Evolutionary conservation across 352 stramenopile species (phyloP).

Genomic region (Pythium insidiosum): DNA sequence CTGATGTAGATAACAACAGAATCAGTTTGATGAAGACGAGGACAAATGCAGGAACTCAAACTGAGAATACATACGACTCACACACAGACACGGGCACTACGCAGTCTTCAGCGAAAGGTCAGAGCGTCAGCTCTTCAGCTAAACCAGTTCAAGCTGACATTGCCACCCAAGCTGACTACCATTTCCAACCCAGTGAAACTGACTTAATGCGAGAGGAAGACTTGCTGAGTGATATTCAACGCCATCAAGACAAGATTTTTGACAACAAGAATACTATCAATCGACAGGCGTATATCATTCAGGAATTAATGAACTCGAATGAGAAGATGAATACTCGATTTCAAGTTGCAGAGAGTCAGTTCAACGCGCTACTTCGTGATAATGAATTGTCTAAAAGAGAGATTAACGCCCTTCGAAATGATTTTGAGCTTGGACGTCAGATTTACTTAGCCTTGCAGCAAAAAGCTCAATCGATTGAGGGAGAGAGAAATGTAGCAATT

Average conservation of each 20-base stretch:
- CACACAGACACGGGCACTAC: neutral
- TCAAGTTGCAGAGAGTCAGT: neutral
- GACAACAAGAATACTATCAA: too few species aligned
- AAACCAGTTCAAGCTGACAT: too few species aligned
- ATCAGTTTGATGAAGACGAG: neutral
- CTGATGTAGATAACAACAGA: constrained; percentile 14
- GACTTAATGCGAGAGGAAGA: too few species aligned
- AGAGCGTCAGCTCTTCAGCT: neutral
- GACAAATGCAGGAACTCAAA: constrained; percentile 10
- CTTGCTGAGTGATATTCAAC: neutral
- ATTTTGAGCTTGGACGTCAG: neutral
- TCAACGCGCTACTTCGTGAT: neutral
- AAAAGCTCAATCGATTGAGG: neutral
- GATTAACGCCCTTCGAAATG: neutral
- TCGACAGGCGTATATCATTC: neutral
- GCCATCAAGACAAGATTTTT: too few species aligned
- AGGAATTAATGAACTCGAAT: neutral
- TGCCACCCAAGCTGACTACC: too few species aligned
- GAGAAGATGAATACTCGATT: neutral
- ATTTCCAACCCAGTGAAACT: too few species aligned
- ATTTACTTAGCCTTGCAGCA: neutral
- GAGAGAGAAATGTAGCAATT: neutral
- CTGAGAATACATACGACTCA: neutral
- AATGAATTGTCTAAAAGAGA: neutral
- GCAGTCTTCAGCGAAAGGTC: neutral